These are phyloP conservation scores for Harrya chromipes DNA, from an alignment of 768 basidiomycete genomes.

Conservation along the genomic window DNA sequence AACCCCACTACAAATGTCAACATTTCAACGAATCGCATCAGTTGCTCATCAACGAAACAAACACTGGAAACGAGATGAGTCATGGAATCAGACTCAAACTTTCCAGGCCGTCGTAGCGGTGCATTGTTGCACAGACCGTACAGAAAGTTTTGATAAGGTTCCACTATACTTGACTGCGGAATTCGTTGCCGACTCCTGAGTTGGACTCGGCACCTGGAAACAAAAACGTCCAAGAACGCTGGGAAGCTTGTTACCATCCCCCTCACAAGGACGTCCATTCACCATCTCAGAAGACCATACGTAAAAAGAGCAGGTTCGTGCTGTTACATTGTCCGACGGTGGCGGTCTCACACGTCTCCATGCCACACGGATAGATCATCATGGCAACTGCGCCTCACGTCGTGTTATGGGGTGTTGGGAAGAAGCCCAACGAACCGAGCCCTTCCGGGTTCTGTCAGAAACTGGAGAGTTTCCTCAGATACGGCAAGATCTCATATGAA, in stretches of 20 bases:
- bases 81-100: too few relatives aligned
- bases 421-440: constrained; percentile 20
- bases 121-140: too few relatives aligned
- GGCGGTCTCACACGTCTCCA: neutral
- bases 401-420: constrained; percentile 27
- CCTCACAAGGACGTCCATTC: neutral
- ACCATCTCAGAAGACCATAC: neutral
- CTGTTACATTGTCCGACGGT: neutral
- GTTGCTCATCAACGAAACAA: too few relatives aligned
- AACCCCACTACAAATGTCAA: too few relatives aligned
- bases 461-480: constrained; percentile 31
- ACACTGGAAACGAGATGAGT: too few relatives aligned
- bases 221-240: neutral
- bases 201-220: neutral
- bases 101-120: too few relatives aligned
- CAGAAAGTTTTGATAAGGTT: too few relatives aligned
- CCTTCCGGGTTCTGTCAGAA: constrained; percentile 35
- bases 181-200: neutral
- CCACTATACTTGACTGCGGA: neutral
- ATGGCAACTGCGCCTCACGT: constrained; percentile 22
- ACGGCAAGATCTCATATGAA: constrained; percentile 26
- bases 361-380: constrained; percentile 6
- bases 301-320: constrained; percentile 1
- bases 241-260: neutral
- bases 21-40: too few relatives aligned